Base-by-base conservation (phyloP, 345 rosid species). In the Moringa oleifera region DNA sequence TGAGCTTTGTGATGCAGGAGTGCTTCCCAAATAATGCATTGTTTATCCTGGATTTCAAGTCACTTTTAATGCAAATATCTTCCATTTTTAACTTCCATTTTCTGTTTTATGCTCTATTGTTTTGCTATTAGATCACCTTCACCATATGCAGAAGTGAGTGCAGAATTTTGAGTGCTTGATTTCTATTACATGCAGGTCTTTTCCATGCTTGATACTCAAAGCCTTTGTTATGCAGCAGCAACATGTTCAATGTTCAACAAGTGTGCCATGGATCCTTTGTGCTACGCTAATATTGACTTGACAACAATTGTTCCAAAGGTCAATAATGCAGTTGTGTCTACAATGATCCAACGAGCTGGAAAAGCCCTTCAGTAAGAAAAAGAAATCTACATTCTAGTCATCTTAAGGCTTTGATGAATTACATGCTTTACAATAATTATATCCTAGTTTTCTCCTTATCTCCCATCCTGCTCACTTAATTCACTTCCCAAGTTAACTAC, bases 331-430 rank as follows among this genome's bases (percentile, higher is more conserved):
- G 89, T 86, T 71, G 94, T 88, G 50, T 81, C 82, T 65, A 83
- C 89, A 0, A 78, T 86, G 96, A 83, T 91, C 69, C 91, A 86
- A 33, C 86, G 96, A 41, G 94, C 96, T 53, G 96, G 96, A 64
- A 88, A 80, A 66, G 69, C 88, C 57, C 87, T 91, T 50, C 81
- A 70, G 97, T 91, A 68, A 75, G 75, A 59, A 56, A 5, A 50
- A 41, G 47, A 41, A 4, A 41, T 41, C 1, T 1, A 41, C 47
- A 7, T 7, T 16, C 12, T 41, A 41, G 6, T 41, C 47, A 28
- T 28, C 33, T 28, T 3, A 28, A 8, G 33, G 33, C 33, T 28
- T 2, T 28, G 33, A 28, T 3, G 8, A 28, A 8, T 28, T 28
- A 28, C 33, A 28, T 28, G 8, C 33, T 28, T 8, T 2, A 28